phyloP scores from a whole-genome alignment of 2,329 filamentous ascomycete genomes.

The Didymella lethalis region DNA sequence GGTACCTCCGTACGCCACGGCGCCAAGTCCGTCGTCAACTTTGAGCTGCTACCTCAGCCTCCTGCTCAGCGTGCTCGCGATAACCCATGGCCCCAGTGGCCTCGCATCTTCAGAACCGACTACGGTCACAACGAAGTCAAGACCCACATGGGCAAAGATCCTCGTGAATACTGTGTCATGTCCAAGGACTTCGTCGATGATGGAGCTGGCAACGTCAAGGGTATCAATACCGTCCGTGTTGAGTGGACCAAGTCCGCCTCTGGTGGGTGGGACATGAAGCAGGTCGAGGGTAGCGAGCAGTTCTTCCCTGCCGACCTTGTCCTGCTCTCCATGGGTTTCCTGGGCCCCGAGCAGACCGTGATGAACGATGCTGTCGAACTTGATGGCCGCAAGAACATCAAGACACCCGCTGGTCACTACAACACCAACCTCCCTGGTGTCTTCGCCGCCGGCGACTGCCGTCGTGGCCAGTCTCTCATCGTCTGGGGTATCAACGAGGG shows the following conservation, averaged over 20 bases:
- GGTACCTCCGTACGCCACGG: slow-evolving; percentile 95
- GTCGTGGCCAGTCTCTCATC: slow-evolving; percentile 92
- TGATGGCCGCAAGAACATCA: slow-evolving; percentile 93
- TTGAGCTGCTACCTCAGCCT: slow-evolving; percentile 92
- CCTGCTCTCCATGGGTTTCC: slow-evolving; percentile 95
- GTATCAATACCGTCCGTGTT: slow-evolving; percentile 93
- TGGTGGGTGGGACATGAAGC: slow-evolving; percentile 99
- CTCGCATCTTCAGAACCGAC: slow-evolving; percentile 96
- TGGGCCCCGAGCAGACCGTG: slow-evolving; percentile 88
- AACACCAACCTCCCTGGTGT: slow-evolving; percentile 86
- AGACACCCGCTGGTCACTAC: slow-evolving; percentile 88
- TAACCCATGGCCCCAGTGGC: slow-evolving; percentile 99
- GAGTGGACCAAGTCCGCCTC: slow-evolving; percentile 92
- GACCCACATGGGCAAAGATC: slow-evolving; percentile 94
- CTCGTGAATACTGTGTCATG: slow-evolving; percentile 98
- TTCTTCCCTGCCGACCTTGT: slow-evolving; percentile 97
- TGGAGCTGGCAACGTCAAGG: slow-evolving; percentile 85
- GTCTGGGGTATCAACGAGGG: slow-evolving; percentile 99
- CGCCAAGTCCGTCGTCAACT: slow-evolving; percentile 95
- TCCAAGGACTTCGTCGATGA: slow-evolving; percentile 95
- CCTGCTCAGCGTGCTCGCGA: slow-evolving; percentile 88
- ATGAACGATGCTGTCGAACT: slow-evolving; percentile 89
- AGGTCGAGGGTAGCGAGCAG: slow-evolving; percentile 88
- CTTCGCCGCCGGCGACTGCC: slow-evolving; percentile 94
- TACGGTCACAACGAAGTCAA: slow-evolving; percentile 96